Base-by-base conservation (phyloP, 2,329 filamentous ascomycete species). In the Pseudocercospora macadamiae region DNA sequence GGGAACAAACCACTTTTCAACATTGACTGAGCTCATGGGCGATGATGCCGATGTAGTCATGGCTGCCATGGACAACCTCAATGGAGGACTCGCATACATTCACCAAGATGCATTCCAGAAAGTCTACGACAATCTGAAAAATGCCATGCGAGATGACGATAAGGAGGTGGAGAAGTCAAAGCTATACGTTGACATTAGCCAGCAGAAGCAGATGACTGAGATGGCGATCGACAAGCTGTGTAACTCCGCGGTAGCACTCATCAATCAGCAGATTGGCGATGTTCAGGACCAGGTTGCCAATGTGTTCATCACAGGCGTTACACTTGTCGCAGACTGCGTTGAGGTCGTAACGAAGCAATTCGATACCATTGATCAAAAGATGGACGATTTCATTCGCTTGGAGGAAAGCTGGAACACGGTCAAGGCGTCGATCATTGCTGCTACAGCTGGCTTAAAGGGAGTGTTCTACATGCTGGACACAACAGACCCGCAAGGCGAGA, bases 101-200 rank as follows among this genome's bases (percentile, higher is more conserved):
- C 76, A 79, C 55, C 75, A 80, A 65, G 78, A 80, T 61, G 76
- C 76, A 3, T 80, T 78, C 68, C 76, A 78, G 58, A 74, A 74
- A 23, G 74, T 79, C 6, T 79, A 79, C 67, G 76, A 79, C 55
- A 71, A 72, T 34, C 65, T 75, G 21, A 79, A 77, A 66, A 68
- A 72, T 26, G 67, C 61, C 6, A 68, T 68, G 61, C 69, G 71
- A 45, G 69, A 68, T 32, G 70, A 73, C 25, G 67, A 70, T 18
- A 69, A 68, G 18, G 66, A 71, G 12, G 68, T 65, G 25, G 64
- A 67, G 57, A 64, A 59, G 36, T 67, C 75, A 4, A 73, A 76
- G 45, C 63, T 79, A n/a, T 73, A 74, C 42, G 76, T 80, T 52
- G 76, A 80, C 59, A 71, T 76, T 18, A 71, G 69, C 28, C 77